phyloP scores from a whole-genome alignment of 2,329 filamentous ascomycete species.

The Neofusicoccum laricinum region DNA sequence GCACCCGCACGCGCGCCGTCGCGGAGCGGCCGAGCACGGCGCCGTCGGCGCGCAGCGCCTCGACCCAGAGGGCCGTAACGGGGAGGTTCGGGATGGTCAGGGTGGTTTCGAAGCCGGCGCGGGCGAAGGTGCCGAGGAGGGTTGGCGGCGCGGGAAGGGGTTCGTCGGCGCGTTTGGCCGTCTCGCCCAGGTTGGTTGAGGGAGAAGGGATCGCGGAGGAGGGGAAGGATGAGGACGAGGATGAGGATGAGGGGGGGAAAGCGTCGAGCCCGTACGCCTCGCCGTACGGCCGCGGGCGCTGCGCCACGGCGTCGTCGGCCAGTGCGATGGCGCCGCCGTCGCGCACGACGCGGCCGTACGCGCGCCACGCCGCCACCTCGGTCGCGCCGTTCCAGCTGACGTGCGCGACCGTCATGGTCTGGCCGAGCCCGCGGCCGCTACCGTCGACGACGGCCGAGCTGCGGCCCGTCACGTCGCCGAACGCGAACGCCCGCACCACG shows the following conservation, averaged over 20 bases:
- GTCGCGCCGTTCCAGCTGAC: conserved; percentile 55
- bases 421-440: conserved; percentile 1
- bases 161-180: too few relatives aligned
- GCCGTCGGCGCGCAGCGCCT: conserved; percentile 4
- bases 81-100: not conserved
- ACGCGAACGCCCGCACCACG: conserved; percentile 28
- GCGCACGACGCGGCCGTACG: not conserved
- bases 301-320: not conserved
- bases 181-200: too few relatives aligned
- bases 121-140: conserved; percentile 8
- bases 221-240: too few relatives aligned
- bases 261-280: not conserved
- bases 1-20: not conserved
- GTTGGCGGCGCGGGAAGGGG: not conserved
- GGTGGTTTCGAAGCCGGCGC: conserved; percentile 13
- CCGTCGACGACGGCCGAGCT: conserved; percentile 3
- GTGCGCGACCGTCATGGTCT: conserved; percentile 32
- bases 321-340: not conserved
- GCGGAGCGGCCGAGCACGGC: not conserved
- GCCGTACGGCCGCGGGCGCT: not conserved
- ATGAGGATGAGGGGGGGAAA: not conserved
- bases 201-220: not conserved
- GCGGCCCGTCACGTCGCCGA: conserved; percentile 19
- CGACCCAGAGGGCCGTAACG: not conserved
- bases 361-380: conserved; percentile 46